Conservation (phyloP, 495 filamentous ascomycete species). For the Penicillium fimorum region DNA sequence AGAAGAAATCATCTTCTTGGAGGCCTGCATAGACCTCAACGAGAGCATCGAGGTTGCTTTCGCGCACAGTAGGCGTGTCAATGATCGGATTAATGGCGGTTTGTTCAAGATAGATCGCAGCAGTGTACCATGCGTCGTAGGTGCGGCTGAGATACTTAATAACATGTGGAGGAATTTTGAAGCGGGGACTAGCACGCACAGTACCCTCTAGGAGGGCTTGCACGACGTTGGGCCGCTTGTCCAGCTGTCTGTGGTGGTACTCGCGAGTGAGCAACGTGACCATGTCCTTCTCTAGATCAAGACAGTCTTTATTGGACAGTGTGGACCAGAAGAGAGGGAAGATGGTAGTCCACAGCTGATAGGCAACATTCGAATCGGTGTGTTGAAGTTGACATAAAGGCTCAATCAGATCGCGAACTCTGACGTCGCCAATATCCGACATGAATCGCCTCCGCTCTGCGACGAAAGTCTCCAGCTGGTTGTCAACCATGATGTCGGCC, state of each 20-base stretch:
- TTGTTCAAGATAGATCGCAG: conserved; percentile 79
- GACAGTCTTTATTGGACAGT: conserved; percentile 78
- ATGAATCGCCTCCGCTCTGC: conserved; percentile 76
- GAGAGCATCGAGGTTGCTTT: conserved; percentile 92
- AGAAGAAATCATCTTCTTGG: conserved; percentile 95
- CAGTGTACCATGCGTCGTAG: conserved; percentile 95
- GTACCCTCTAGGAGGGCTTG: conserved; percentile 84
- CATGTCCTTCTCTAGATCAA: conserved; percentile 87
- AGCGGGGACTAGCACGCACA: conserved; percentile 74
- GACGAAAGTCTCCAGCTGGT: conserved; percentile 78
- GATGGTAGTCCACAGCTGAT: conserved; percentile 83
- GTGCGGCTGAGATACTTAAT: conserved; percentile 89
- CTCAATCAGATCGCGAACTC: conserved; percentile 80
- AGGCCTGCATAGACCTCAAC: conserved; percentile 85
- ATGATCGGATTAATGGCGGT: conserved; percentile 76
- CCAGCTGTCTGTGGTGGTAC: conserved; percentile 89
- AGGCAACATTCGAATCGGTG: conserved; percentile 71
- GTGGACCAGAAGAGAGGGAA: conserved; percentile 95
- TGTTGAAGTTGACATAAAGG: conserved; percentile 95
- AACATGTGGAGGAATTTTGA: conserved; percentile 91
- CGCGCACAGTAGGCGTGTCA: conserved; percentile 77
- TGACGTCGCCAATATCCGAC: conserved; percentile 76
- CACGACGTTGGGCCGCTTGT: conserved; percentile 91
- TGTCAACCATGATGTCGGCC: conserved; percentile 71
- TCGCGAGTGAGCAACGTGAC: conserved; percentile 87